Evolutionary conservation across 305 asterid genomes (phyloP), one percentile per base, ranked within the genome.

Genomic region (Fraxinus latifolia): DNA sequence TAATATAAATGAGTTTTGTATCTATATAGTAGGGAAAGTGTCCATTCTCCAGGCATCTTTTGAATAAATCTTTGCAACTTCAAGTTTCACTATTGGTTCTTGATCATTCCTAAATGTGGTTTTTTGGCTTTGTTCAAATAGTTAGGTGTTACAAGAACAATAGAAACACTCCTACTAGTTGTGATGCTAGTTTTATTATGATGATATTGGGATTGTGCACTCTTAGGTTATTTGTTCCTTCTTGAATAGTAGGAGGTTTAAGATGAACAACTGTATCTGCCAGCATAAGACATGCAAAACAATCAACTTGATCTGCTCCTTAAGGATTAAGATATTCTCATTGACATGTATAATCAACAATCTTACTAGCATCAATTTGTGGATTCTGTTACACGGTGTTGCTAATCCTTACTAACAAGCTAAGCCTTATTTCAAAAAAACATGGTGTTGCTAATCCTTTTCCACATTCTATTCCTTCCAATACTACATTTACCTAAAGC

Each of bases 31-130:
- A 42, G 58, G 34, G 80, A 34, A 34, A 36, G 50, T 7, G 2
- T 81, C 58, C 47, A 65, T 80, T 53, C 78, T 33, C 15, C 60
- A 29, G 58, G 36, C 80, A 76, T 53, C 79, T 47, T 33, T 23
- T 33, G 1, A 15, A 55, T 34, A 14, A 42, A 7, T 17, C 21
- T 44, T 25, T 29, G 79, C 21, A n/a, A 25, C n/a, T 65, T 23
- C 32, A 21, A 50, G 42, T 44, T 23, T 65, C 34, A 21, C 33
- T 7, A 1, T 8, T 76, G 37, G 65, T 65, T 55, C 31, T 14
- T 37, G 29, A 39, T 79, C 17, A 39, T 37, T 67, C 15, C 39
- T 50, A 34, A 9, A 58, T 78, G n/a, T 15, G 17, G 55, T 39
- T 11, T 3, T 37, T 36, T 58, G 32, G 74, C 34, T 67, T 17